Conservation (phyloP, 139 green algal genomes). For the Monoraphidium neglectum region DNA sequence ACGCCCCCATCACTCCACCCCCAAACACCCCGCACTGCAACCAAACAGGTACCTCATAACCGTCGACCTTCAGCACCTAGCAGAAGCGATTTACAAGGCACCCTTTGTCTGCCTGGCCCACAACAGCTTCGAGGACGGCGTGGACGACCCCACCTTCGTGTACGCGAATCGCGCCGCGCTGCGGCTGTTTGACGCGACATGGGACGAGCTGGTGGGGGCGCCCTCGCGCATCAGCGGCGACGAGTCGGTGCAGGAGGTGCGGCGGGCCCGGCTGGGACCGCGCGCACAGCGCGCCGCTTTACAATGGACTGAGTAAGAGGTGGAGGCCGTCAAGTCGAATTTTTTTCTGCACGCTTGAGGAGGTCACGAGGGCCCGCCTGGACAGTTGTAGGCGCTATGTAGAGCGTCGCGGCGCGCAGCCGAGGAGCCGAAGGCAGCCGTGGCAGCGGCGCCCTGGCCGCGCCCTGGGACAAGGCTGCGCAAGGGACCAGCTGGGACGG, state of each 20-base stretch:
- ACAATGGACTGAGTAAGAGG: too few relatives aligned
- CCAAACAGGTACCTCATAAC: constrained; percentile 42
- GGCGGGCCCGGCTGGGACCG: background rate
- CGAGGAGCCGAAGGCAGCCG: too few relatives aligned
- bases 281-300: too few relatives aligned
- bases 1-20: too few relatives aligned
- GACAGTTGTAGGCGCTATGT: too few relatives aligned
- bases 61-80: constrained; percentile 37
- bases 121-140: constrained; percentile 47
- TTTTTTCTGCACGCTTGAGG: too few relatives aligned
- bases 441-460: too few relatives aligned
- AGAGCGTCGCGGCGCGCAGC: too few relatives aligned
- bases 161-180: constrained; percentile 53
- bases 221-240: constrained; percentile 27
- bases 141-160: constrained; percentile 35
- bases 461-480: too few relatives aligned
- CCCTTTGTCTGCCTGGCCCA: constrained; percentile 47
- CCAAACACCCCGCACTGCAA: background rate
- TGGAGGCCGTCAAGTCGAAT: too few relatives aligned
- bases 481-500: too few relatives aligned
- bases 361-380: too few relatives aligned
- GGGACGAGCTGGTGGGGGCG: constrained; percentile 39
- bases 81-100: constrained; percentile 43
- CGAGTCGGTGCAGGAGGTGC: background rate
- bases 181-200: constrained; percentile 39